phyloP scores from a whole-genome alignment of 768 basidiomycete species.

The Hericium rajendrae region DNA sequence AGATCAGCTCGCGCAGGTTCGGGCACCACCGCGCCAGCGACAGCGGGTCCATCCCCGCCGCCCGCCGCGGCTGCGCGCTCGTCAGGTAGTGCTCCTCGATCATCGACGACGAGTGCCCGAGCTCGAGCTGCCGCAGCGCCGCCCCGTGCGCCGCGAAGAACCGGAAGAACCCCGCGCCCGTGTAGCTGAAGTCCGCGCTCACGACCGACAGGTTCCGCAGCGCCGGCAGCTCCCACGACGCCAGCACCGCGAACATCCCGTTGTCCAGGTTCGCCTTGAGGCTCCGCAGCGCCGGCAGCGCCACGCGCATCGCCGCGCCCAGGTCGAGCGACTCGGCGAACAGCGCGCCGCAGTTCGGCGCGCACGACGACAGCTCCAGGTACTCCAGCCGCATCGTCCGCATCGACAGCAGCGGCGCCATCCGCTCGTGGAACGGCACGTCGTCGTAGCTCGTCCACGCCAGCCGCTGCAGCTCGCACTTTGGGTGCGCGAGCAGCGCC shows the following conservation, averaged over 20 bases:
- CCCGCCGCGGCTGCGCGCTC: conserved; percentile 21
- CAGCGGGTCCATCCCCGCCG: conserved; percentile 20
- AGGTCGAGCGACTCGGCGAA: conserved; percentile 10
- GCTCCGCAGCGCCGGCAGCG: conserved; percentile 54
- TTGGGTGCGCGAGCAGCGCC: conserved; percentile 44
- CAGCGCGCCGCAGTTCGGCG: conserved; percentile 32
- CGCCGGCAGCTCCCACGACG: conserved; percentile 56
- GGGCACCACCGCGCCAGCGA: conserved; percentile 64
- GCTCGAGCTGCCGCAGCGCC: conserved; percentile 54
- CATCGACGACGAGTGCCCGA: conserved; percentile 60
- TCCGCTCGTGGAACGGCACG: conserved; percentile 42
- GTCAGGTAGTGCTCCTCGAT: conserved; percentile 63
- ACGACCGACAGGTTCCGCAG: conserved; percentile 59
- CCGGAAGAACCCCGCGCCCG: conserved; percentile 49
- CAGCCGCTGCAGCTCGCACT: conserved; percentile 43
- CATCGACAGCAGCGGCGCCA: conserved; percentile 42
- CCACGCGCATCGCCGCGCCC: conserved; percentile 23
- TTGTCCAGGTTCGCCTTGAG: conserved; percentile 67
- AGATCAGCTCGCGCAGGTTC: conserved; percentile 59
- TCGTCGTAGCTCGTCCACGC: conserved; percentile 72
- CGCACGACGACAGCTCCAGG: conserved; percentile 56
- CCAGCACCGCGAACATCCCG: conserved; percentile 56
- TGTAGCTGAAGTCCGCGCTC: conserved; percentile 62
- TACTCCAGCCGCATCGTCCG: conserved; percentile 51
- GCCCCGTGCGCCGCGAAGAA: conserved; percentile 62